These are phyloP conservation scores for Plasmodium relictum DNA, from an alignment of 169 alveolate species.

Conservation along the genomic window DNA sequence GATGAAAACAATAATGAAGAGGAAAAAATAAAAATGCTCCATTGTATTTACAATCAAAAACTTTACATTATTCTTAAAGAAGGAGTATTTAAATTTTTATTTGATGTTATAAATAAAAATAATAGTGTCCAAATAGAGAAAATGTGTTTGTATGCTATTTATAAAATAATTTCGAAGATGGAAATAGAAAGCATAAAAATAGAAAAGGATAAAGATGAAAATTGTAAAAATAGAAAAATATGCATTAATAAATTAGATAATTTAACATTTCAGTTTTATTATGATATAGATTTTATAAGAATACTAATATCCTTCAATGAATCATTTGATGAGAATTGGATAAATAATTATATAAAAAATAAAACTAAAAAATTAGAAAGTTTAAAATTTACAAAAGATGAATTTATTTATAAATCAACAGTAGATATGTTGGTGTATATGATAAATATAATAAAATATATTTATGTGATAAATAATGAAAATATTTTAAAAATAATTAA, in stretches of 20 bases:
- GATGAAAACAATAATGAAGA: slow-evolving; percentile 38
- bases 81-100: slow-evolving; percentile 38
- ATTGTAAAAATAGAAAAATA: background rate
- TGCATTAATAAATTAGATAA: slow-evolving; percentile 50
- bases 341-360: slow-evolving; percentile 30
- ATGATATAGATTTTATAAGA: slow-evolving; percentile 27
- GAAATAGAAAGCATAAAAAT: slow-evolving; percentile 21
- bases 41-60: slow-evolving; percentile 50
- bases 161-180: slow-evolving; percentile 33
- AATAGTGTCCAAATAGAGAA: slow-evolving; percentile 14
- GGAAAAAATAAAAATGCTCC: slow-evolving; percentile 46
- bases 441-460: slow-evolving; percentile 44
- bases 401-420: background rate
- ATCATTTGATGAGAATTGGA: slow-evolving; percentile 33
- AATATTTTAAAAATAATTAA: slow-evolving; percentile 35
- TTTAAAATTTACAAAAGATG: slow-evolving; percentile 30
- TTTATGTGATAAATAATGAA: slow-evolving; percentile 60
- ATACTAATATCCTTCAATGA: slow-evolving; percentile 36
- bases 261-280: slow-evolving; percentile 35
- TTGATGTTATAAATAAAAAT: slow-evolving; percentile 16
- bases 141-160: slow-evolving; percentile 23
- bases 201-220: slow-evolving; percentile 27
- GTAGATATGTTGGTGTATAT: slow-evolving; percentile 19
- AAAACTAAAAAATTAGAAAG: slow-evolving; percentile 25
- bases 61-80: slow-evolving; percentile 30